Percentiles rank a stretch among this genome's conserved stretches.
phyloP scores from a whole-genome alignment of 2,329 filamentous ascomycete species.

The Lachnellula arida region DNA sequence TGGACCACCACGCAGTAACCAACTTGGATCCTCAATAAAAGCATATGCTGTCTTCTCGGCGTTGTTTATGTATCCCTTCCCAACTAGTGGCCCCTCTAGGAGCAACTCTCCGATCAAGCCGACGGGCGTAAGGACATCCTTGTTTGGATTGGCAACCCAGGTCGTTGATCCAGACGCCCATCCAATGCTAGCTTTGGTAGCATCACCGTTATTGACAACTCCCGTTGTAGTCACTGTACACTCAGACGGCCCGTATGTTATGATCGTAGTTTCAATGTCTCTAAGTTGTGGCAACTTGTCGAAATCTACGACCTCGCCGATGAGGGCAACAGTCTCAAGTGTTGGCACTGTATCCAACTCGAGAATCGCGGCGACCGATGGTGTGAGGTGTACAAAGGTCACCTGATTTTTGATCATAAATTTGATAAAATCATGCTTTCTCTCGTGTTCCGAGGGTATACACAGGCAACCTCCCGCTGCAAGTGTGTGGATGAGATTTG shows the following conservation, averaged over 20 bases:
- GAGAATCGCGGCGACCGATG: no score
- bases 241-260: constrained; percentile 37
- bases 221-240: constrained; percentile 13
- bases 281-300: no score
- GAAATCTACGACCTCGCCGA: no score
- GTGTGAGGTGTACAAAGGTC: no score
- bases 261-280: constrained; percentile 26
- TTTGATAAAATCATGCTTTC: no score
- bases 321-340: no score
- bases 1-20: constrained; percentile 41
- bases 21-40: constrained; percentile 53
- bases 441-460: no score
- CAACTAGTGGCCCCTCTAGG: constrained; percentile 48
- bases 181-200: constrained; percentile 12
- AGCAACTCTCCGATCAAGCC: constrained; percentile 21
- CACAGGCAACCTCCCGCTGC: no score
- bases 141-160: constrained; percentile 34
- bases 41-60: constrained; percentile 51
- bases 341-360: no score
- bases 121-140: constrained; percentile 12
- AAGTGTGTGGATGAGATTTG: no score
- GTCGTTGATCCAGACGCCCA: constrained; percentile 9
- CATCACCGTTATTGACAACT: neutral
- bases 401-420: no score
- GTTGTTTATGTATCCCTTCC: constrained; percentile 53